Evolutionary conservation across 2,329 filamentous ascomycete species (phyloP).

Genomic region (Ophiocordyceps australis): DNA sequence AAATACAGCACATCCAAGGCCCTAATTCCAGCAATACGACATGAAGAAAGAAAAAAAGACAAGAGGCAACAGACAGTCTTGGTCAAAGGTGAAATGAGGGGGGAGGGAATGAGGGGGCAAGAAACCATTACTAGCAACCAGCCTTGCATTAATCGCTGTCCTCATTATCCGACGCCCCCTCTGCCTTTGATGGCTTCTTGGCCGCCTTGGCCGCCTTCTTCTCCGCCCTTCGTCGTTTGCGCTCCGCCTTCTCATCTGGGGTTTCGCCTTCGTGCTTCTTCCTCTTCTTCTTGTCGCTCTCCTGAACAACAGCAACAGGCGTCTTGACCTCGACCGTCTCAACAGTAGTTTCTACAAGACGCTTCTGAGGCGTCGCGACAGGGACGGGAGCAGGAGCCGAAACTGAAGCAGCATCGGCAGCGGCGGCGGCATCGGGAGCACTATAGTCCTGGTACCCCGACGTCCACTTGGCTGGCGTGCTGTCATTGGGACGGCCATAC

Average conservation of each 20-base stretch:
- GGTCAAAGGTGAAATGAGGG: too few relatives aligned
- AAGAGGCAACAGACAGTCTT: too few relatives aligned
- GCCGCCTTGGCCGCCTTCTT: conserved; percentile 39
- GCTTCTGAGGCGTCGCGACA: conserved; percentile 18
- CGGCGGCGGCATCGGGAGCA: conserved; percentile 27
- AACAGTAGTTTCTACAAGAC: conserved; percentile 15
- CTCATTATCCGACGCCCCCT: conserved; percentile 31
- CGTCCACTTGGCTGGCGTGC: conserved; percentile 87
- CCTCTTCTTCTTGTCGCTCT: conserved; percentile 46
- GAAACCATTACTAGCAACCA: too few relatives aligned
- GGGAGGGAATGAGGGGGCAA: too few relatives aligned
- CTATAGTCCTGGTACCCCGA: conserved; percentile 83
- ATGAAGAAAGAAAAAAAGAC: conserved; percentile 2
- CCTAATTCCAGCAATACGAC: too few relatives aligned
- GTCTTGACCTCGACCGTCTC: conserved; percentile 15
- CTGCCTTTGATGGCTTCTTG: conserved; percentile 33
- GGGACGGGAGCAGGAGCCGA: conserved; percentile 23
- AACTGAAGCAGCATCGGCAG: conserved; percentile 24
- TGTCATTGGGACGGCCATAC: conserved; percentile 82
- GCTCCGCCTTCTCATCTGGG: conserved; percentile 45
- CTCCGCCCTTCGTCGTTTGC: conserved; percentile 40
- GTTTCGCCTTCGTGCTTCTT: conserved; percentile 73
- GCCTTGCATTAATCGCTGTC: conserved; percentile 5
- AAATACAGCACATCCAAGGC: too few relatives aligned
- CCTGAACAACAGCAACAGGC: conserved; percentile 21